These are phyloP conservation scores for Claviceps sp. DNA, from an alignment of 2,329 filamentous ascomycete genomes.

Conservation along the genomic window DNA sequence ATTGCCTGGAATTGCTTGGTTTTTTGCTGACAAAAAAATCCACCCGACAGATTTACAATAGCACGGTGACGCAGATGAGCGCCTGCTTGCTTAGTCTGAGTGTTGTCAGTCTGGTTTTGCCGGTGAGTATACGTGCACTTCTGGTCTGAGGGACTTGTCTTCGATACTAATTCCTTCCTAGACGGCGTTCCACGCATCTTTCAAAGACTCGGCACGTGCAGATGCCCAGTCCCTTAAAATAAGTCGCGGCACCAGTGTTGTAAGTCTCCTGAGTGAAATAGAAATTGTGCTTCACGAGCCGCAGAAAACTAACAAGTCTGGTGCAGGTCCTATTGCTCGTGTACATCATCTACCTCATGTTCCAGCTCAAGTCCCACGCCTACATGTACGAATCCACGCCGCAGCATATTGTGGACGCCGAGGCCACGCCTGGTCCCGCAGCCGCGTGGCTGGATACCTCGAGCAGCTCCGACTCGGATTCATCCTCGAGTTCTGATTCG, in stretches of 20 bases:
- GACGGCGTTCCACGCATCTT: conserved; percentile 88
- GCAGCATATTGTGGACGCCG: conserved; percentile 84
- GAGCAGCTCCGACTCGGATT: conserved; percentile 35
- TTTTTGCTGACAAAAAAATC: background rate
- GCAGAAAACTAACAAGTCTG: background rate
- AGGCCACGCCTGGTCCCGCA: conserved; percentile 72
- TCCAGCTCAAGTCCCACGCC: conserved; percentile 82
- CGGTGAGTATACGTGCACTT: conserved; percentile 34
- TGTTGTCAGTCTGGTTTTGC: conserved; percentile 77
- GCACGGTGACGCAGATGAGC: conserved; percentile 91
- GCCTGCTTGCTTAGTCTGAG: conserved; percentile 82
- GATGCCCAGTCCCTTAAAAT: conserved; percentile 66
- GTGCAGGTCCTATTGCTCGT: conserved; percentile 60
- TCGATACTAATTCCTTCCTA: conserved; percentile 20
- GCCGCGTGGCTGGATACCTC: conserved; percentile 70
- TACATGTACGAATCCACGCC: conserved; percentile 90
- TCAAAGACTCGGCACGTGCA: conserved; percentile 46
- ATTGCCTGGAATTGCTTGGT: background rate
- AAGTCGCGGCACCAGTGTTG: conserved; percentile 78
- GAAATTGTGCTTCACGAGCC: conserved; percentile 1
- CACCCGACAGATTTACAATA: conserved; percentile 64
- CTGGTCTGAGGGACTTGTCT: too few relatives aligned
- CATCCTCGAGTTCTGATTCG: conserved; percentile 55
- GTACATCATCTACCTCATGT: conserved; percentile 72
- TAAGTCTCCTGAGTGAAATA: conserved; percentile 28